A percentile compares a stretch with the other conserved stretches of the same genome.
Conservation (phyloP, 345 rosid species). For the Eucalyptus pauciflora region DNA sequence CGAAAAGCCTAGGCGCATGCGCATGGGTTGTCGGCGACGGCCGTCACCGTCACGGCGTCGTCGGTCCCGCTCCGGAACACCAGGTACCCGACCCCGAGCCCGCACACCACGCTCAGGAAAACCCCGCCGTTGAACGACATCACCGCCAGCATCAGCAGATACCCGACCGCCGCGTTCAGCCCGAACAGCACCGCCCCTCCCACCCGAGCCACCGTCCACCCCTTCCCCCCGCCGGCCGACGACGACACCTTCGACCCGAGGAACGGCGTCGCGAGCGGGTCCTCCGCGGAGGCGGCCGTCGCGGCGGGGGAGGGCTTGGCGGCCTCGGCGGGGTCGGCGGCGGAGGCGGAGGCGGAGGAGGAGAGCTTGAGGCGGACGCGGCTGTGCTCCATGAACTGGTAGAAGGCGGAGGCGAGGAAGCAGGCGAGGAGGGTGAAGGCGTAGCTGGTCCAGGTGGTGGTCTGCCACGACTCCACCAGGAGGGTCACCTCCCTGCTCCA, state of each 20-base stretch:
- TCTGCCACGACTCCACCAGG: conserved; percentile 56
- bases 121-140: conserved; percentile 94
- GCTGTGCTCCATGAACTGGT: conserved; percentile 54
- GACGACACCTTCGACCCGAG: neutral
- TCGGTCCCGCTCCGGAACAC: conserved; percentile 32
- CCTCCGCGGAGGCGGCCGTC: neutral
- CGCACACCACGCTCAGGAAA: conserved; percentile 52
- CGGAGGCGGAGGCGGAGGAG: neutral
- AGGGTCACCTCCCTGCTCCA: conserved; percentile 69
- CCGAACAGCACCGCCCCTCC: conserved; percentile 2
- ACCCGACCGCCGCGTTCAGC: conserved; percentile 62
- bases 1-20: conserved; percentile 38
- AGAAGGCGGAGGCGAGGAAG: conserved; percentile 43
- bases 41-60: neutral
- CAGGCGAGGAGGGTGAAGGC: conserved; percentile 57
- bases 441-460: conserved; percentile 54
- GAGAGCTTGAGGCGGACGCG: conserved; percentile 33
- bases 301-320: neutral
- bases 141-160: conserved; percentile 65
- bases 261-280: neutral
- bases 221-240: neutral
- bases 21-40: conserved; percentile 34
- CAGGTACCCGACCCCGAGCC: conserved; percentile 52
- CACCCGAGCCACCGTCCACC: neutral
- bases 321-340: neutral